phyloP scores from a whole-genome alignment of 306 rosid genomes.

The Trifolium pratense region DNA sequence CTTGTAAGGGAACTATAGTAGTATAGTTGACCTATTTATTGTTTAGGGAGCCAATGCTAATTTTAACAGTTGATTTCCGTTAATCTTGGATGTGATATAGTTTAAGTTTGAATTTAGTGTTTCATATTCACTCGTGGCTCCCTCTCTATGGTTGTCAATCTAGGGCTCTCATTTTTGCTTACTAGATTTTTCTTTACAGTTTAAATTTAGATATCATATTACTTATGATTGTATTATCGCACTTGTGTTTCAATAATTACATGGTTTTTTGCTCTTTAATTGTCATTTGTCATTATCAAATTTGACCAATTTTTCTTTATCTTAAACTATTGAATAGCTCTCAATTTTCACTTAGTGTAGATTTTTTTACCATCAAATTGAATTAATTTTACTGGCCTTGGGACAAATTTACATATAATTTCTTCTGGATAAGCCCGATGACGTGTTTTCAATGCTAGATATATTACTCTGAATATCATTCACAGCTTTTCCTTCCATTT shows the following conservation, averaged over 20 bases:
- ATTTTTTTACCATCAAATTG: neutral
- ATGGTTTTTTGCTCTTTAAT: neutral
- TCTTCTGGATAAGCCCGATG: conserved; percentile 35
- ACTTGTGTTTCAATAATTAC: neutral
- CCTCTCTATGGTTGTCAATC: neutral
- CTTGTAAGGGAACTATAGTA: too few relatives aligned
- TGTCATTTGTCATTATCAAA: neutral
- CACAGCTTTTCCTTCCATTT: conserved; percentile 36
- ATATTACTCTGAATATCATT: too few relatives aligned
- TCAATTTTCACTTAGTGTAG: neutral
- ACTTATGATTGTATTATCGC: neutral
- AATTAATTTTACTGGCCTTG: neutral
- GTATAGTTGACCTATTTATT: neutral
- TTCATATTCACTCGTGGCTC: neutral
- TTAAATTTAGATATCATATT: neutral
- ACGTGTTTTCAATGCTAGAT: conserved; percentile 19
- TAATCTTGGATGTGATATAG: neutral
- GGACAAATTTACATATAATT: neutral
- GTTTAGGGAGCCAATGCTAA: neutral
- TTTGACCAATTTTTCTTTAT: neutral
- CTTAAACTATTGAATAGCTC: neutral
- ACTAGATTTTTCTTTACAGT: neutral
- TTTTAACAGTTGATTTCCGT: neutral
- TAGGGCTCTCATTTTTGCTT: neutral
- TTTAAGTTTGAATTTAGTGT: neutral